phyloP scores from a whole-genome alignment of 1,139 yeast species.

The Kodamaea sp. region DNA sequence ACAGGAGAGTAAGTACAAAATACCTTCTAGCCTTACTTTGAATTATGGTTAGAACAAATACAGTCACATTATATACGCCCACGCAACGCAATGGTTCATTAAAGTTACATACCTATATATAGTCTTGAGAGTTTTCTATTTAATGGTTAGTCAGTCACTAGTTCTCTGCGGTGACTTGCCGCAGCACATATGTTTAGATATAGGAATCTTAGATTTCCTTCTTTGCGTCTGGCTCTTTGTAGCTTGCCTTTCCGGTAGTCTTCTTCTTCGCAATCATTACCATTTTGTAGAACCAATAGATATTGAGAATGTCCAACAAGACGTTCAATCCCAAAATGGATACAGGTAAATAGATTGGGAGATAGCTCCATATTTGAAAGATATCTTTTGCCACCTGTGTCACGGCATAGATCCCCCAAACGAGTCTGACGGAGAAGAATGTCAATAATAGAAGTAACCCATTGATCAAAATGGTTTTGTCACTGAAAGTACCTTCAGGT shows the following conservation, averaged over 20 bases:
- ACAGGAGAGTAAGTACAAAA: too few species aligned
- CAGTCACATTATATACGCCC: too few species aligned
- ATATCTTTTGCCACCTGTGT: slow-evolving; percentile 54
- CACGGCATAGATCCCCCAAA: slow-evolving; percentile 87
- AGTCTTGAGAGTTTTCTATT: too few species aligned
- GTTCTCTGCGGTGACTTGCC: too few species aligned
- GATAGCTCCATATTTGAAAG: slow-evolving; percentile 34
- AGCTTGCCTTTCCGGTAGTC: slow-evolving; percentile 9
- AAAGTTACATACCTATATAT: too few species aligned
- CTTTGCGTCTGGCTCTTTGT: not conserved
- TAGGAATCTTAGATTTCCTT: slow-evolving; percentile 2
- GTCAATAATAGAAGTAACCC: slow-evolving; percentile 67
- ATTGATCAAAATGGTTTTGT: slow-evolving; percentile 57
- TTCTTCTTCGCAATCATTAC: slow-evolving; percentile 64
- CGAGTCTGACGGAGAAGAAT: slow-evolving; percentile 76
- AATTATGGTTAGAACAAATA: too few species aligned
- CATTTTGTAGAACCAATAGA: slow-evolving; percentile 85
- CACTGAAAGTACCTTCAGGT: slow-evolving; percentile 58
- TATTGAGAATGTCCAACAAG: slow-evolving; percentile 66
- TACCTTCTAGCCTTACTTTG: too few species aligned
- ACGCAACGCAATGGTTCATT: too few species aligned
- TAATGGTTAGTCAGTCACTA: too few species aligned
- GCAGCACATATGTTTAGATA: too few species aligned
- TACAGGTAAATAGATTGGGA: slow-evolving; percentile 32
- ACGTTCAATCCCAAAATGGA: slow-evolving; percentile 63